Conservation (phyloP, 208 protist genomes). For the Trypanosoma lewisi region DNA sequence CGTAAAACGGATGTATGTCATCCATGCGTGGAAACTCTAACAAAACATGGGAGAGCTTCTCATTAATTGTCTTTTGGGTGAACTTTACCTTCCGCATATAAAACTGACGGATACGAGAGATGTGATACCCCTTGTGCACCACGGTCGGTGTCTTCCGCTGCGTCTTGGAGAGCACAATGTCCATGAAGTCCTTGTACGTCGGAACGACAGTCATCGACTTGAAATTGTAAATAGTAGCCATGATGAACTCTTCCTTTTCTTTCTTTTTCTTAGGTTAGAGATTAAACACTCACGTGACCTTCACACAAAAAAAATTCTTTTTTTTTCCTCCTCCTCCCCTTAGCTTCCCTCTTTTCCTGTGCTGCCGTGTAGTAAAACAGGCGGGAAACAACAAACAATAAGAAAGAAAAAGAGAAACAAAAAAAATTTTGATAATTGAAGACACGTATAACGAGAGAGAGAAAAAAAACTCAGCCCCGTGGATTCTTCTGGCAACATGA, state of each 20-base stretch:
- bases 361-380: background rate
- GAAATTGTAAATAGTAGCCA: constrained; percentile 97
- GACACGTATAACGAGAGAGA: background rate
- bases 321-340: too few species aligned
- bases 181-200: constrained; percentile 98
- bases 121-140: constrained; percentile 99
- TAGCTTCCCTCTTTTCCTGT: background rate
- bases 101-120: constrained; percentile 98
- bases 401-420: background rate
- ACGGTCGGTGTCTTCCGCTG: constrained; percentile 99
- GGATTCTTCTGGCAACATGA: too few species aligned
- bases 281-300: background rate
- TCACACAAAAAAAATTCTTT: constrained; percentile 34
- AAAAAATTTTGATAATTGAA: background rate
- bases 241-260: constrained; percentile 21
- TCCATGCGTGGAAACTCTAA: constrained; percentile 96
- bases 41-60: constrained; percentile 97
- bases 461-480: too few species aligned
- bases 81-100: constrained; percentile 99
- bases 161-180: constrained; percentile 99
- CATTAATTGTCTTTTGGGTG: constrained; percentile 97
- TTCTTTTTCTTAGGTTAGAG: too few species aligned
- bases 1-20: constrained; percentile 99
- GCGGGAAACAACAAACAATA: background rate
- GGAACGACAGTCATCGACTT: constrained; percentile 98